A percentile compares a stretch with the other conserved stretches of the same genome.
Evolutionary conservation across 495 filamentous ascomycete genomes (phyloP).

Genomic region (Aeminium ludgeri): DNA sequence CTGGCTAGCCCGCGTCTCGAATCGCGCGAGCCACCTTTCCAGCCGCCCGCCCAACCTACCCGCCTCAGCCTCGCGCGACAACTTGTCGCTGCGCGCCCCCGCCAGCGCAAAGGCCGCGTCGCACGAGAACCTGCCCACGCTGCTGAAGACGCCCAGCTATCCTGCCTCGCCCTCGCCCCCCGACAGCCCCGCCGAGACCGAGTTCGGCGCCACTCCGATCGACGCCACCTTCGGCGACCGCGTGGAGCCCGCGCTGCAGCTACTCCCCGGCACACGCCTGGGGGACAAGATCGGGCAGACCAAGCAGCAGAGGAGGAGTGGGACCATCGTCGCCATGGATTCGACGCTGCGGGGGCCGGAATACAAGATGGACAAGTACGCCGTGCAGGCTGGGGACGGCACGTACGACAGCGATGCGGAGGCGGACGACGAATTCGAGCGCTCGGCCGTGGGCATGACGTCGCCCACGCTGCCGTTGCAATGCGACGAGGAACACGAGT

Average conservation of each 20-base stretch:
- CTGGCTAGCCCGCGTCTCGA: slow-evolving; percentile 10
- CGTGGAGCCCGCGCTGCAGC: slow-evolving; percentile 4
- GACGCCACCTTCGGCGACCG: slow-evolving; percentile 17
- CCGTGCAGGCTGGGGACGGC: slow-evolving; percentile 13
- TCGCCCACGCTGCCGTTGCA: slow-evolving; percentile 61
- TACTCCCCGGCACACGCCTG: neutral
- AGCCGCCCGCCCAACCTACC: neutral
- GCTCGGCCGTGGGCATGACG: slow-evolving; percentile 40
- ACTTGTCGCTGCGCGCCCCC: slow-evolving; percentile 3
- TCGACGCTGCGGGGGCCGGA: neutral
- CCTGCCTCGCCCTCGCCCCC: slow-evolving; percentile 6
- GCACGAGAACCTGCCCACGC: slow-evolving; percentile 8
- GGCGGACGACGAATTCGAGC: slow-evolving; percentile 88
- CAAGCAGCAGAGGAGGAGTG: slow-evolving; percentile 14
- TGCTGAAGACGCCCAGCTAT: slow-evolving; percentile 11
- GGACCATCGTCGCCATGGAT: slow-evolving; percentile 6
- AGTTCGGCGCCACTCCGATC: slow-evolving; percentile 14
- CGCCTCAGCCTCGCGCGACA: neutral
- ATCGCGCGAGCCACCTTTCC: slow-evolving; percentile 12
- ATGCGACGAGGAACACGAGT: slow-evolving; percentile 73
- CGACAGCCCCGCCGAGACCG: slow-evolving; percentile 11
- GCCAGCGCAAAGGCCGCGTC: slow-evolving; percentile 4
- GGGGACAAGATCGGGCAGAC: neutral
- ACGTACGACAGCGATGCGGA: slow-evolving; percentile 68
- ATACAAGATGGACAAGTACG: slow-evolving; percentile 16